phyloP scores from a whole-genome alignment of 73 alveolate genomes.

The Paramecium octaurelia region DNA sequence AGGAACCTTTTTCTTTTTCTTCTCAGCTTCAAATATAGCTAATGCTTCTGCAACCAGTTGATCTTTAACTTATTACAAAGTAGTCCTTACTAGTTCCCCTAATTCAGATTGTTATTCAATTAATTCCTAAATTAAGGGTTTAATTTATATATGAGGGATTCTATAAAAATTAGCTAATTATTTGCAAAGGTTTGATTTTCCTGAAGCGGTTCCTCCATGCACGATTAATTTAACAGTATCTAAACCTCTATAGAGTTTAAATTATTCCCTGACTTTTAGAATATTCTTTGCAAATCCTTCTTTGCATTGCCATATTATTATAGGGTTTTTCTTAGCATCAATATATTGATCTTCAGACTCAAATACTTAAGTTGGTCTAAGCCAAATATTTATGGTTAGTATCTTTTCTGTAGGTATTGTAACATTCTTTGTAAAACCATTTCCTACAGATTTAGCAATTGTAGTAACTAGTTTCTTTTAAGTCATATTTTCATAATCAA shows the following conservation, averaged over 20 bases:
- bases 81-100: constrained; percentile 49
- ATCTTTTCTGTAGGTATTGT: not conserved
- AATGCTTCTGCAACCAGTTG: constrained; percentile 32
- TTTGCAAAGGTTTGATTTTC: constrained; percentile 65
- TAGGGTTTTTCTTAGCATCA: constrained; percentile 16
- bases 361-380: constrained; percentile 8
- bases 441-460: constrained; percentile 1
- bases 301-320: constrained; percentile 70
- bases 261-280: constrained; percentile 70
- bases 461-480: not conserved
- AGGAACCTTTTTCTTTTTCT: constrained; percentile 51
- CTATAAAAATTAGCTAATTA: not conserved
- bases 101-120: constrained; percentile 53
- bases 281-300: constrained; percentile 72
- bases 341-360: not conserved
- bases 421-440: not conserved
- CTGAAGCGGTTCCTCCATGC: constrained; percentile 70
- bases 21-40: constrained; percentile 52
- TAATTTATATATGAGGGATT: constrained; percentile 19
- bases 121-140: constrained; percentile 1
- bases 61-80: constrained; percentile 18
- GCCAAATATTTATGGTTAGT: not conserved
- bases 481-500: constrained; percentile 55
- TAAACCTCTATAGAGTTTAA: constrained; percentile 73
- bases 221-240: constrained; percentile 70